Evolutionary conservation across 1,284 basidiomycete genomes (phyloP).

Genomic region (Quambalaria eucalypti): DNA sequence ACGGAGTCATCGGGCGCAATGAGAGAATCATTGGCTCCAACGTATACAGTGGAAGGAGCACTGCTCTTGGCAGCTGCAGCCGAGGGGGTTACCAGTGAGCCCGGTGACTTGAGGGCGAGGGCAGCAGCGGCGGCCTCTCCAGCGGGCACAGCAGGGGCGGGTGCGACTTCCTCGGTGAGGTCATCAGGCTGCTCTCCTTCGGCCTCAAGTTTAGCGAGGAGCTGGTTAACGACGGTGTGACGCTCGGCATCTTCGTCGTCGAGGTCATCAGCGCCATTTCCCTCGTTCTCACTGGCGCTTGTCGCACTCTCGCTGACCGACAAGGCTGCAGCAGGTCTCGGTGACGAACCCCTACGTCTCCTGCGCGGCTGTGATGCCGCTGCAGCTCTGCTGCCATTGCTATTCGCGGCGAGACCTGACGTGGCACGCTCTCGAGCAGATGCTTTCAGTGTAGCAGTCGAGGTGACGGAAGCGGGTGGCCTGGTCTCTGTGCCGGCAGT

Average conservation of each 20-base stretch:
- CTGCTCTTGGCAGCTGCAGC: no score
- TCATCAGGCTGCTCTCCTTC: neutral
- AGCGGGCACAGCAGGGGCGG: neutral
- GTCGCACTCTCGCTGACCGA: no score
- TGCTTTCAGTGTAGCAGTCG: no score
- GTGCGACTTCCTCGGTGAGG: neutral
- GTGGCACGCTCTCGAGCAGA: no score
- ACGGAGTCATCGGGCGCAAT: conserved; percentile 1
- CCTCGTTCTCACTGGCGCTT: neutral
- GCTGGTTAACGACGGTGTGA: neutral
- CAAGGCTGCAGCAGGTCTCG: no score
- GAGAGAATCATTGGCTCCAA: neutral
- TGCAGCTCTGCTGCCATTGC: neutral
- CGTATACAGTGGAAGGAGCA: neutral
- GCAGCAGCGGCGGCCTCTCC: neutral
- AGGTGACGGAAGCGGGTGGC: neutral
- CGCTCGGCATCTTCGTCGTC: neutral
- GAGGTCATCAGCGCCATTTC: neutral
- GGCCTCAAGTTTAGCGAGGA: neutral
- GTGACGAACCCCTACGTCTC: no score
- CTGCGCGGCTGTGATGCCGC: no score
- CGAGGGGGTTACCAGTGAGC: no score
- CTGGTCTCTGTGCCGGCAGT: neutral
- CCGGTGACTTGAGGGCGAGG: neutral
- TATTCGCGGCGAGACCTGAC: neutral